phyloP scores from a whole-genome alignment of 176 grass and related monocot species.

The Carex littledalei region DNA sequence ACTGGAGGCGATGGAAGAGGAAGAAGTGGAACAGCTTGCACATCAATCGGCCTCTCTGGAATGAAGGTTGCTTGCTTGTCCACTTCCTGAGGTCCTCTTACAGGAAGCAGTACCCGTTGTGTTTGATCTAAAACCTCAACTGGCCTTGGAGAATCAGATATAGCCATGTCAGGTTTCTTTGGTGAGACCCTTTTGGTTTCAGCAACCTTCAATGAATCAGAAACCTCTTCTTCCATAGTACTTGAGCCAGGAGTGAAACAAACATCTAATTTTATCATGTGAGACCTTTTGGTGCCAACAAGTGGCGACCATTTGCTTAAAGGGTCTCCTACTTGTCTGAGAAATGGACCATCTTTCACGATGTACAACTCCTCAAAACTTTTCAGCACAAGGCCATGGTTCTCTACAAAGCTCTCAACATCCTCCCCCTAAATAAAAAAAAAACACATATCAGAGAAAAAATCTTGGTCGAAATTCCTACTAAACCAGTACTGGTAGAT shows the following conservation, averaged over 20 bases:
- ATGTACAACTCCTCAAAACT: slow-evolving; percentile 73
- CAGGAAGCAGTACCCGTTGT: background rate
- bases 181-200: slow-evolving; percentile 17
- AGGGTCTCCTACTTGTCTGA: slow-evolving; percentile 57
- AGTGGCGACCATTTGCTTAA: slow-evolving; percentile 55
- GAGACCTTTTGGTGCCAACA: slow-evolving; percentile 68
- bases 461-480: background rate
- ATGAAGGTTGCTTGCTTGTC: background rate
- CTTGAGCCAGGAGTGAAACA: slow-evolving; percentile 43
- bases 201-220: slow-evolving; percentile 9
- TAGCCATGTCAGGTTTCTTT: background rate
- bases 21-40: background rate
- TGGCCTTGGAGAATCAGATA: background rate
- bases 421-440: slow-evolving; percentile 54
- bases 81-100: background rate
- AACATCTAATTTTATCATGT: slow-evolving; percentile 51
- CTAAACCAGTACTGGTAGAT: background rate
- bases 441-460: background rate
- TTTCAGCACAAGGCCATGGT: slow-evolving; percentile 76
- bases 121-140: slow-evolving; percentile 1
- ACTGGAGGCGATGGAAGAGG: background rate
- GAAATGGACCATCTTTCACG: slow-evolving; percentile 80
- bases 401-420: slow-evolving; percentile 51
- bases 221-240: slow-evolving; percentile 23
- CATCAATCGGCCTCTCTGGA: background rate